Conservation (phyloP, 306 rosid species). For the Vigna hirtella region DNA sequence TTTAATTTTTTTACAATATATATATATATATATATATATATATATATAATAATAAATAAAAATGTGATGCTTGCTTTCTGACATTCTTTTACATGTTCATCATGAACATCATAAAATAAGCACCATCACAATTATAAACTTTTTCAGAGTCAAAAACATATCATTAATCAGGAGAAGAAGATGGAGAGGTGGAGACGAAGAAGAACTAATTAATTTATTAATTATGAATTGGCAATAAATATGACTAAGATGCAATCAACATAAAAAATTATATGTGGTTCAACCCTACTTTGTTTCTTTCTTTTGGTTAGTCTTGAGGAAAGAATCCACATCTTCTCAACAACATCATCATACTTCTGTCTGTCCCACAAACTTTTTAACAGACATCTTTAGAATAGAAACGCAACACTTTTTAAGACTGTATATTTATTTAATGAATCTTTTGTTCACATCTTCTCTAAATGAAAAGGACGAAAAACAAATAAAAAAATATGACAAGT, state of each 20-base stretch:
- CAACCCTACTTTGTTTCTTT: conserved; percentile 13
- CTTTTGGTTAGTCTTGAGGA: neutral
- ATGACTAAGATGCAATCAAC: neutral
- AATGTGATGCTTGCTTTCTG: too few species aligned
- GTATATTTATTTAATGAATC: conserved; percentile 7
- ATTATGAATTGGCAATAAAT: neutral
- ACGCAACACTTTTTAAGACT: conserved; percentile 9
- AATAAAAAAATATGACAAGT: neutral
- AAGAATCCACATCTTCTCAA: conserved; percentile 1
- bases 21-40: too few species aligned
- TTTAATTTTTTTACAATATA: too few species aligned
- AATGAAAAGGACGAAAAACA: conserved; percentile 2
- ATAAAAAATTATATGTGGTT: conserved; percentile 6
- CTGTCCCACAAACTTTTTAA: conserved; percentile 40
- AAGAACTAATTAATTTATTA: neutral
- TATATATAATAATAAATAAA: too few species aligned
- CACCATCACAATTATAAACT: too few species aligned
- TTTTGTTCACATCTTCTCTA: conserved; percentile 10
- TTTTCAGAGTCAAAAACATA: too few species aligned
- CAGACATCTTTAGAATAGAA: conserved; percentile 22
- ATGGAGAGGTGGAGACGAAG: neutral
- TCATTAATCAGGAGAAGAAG: neutral
- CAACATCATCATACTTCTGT: neutral
- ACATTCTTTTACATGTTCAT: too few species aligned
- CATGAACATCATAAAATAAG: too few species aligned